These are phyloP conservation scores for Biscogniauxia mediterranea DNA, from an alignment of 2,329 filamentous ascomycete species.

Conservation along the genomic window DNA sequence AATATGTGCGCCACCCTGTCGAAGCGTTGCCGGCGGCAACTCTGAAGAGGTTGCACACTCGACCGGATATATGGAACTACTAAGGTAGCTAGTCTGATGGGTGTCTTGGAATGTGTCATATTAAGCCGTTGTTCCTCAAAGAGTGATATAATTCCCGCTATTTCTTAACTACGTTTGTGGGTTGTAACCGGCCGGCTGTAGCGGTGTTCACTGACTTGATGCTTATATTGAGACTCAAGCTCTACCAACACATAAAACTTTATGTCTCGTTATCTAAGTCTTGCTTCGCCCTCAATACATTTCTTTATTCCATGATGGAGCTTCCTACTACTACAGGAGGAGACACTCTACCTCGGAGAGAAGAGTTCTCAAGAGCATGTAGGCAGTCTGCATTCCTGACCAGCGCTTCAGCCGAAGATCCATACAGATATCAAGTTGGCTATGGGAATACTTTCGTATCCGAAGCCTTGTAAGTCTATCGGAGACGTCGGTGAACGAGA, in stretches of 20 bases:
- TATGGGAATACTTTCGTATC: conserved; percentile 24
- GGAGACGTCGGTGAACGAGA: neutral
- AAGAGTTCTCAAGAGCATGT: conserved; percentile 2
- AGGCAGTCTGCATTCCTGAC: conserved; percentile 17
- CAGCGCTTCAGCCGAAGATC: conserved; percentile 11
- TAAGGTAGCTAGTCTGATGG: too few relatives aligned
- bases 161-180: neutral
- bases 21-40: neutral
- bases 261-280: neutral
- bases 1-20: neutral
- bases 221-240: neutral
- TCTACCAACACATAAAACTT: neutral
- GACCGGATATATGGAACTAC: too few relatives aligned
- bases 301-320: neutral
- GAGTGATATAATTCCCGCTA: neutral
- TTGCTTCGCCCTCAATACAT: neutral
- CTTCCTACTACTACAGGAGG: neutral
- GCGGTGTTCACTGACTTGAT: too few relatives aligned
- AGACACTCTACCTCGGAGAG: neutral
- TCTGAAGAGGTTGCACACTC: neutral
- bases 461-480: conserved; percentile 20
- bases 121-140: neutral
- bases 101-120: neutral
- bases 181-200: neutral
- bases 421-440: conserved; percentile 24